Conservation (phyloP, 176 grass and related monocot genomes). For the Eleusine coracana region DNA sequence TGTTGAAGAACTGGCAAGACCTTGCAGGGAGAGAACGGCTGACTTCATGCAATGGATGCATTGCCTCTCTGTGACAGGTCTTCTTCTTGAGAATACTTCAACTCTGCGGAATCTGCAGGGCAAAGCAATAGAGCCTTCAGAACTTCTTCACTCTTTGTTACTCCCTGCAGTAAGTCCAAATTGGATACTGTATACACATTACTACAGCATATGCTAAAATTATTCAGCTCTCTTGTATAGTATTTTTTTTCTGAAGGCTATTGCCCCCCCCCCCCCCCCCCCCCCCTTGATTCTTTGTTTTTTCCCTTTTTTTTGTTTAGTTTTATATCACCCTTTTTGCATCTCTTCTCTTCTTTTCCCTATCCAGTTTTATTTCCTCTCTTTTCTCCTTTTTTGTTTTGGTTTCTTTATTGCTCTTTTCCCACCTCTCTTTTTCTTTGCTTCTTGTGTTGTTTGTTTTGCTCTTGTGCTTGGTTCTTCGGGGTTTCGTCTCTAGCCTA, state of each 20-base stretch:
- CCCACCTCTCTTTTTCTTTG: no score
- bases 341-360: no score
- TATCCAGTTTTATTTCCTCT: no score
- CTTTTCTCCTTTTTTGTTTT: no score
- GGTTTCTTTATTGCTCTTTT: no score
- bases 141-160: constrained; percentile 83
- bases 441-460: no score
- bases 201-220: constrained; percentile 14
- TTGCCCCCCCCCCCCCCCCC: not conserved
- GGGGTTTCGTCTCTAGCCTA: no score
- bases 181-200: constrained; percentile 25
- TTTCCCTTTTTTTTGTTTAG: no score
- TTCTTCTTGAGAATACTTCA: constrained; percentile 85
- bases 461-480: no score
- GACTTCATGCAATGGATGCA: constrained; percentile 90
- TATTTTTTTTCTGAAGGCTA: constrained; percentile 11
- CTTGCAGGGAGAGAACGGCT: constrained; percentile 91
- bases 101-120: constrained; percentile 60
- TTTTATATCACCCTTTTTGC: no score
- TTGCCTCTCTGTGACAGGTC: constrained; percentile 71
- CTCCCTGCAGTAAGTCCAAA: constrained; percentile 82
- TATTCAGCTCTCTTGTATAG: not conserved
- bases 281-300: no score
- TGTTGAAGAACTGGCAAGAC: constrained; percentile 62
- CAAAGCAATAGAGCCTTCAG: constrained; percentile 62